A percentile compares a stretch with the other conserved stretches of the same genome.
phyloP scores from a whole-genome alignment of 1,284 basidiomycete species.

The Cutaneotrichosporon mucoides region DNA sequence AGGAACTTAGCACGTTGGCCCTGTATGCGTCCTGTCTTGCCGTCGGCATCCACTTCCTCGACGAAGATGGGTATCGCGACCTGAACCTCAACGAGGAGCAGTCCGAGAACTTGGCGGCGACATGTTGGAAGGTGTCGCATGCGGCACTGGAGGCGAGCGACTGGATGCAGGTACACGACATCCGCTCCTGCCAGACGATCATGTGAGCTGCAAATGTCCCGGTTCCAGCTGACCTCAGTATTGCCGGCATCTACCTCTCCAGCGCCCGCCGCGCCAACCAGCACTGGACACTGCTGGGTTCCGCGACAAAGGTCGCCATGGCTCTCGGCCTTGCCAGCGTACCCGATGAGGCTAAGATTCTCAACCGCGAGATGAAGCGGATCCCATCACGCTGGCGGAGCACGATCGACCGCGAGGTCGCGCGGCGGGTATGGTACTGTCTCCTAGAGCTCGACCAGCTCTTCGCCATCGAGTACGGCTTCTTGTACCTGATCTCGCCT shows the following conservation, averaged over 20 bases:
- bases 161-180: constrained; percentile 31
- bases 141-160: constrained; percentile 25
- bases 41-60: constrained; percentile 26
- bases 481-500: constrained; percentile 24
- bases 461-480: constrained; percentile 27
- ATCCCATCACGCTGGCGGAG: constrained; percentile 19
- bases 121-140: constrained; percentile 26
- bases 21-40: constrained; percentile 24
- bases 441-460: constrained; percentile 29
- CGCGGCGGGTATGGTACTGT: constrained; percentile 25
- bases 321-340: constrained; percentile 17
- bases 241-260: constrained; percentile 23
- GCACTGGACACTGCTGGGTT: constrained; percentile 27
- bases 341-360: constrained; percentile 15
- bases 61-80: constrained; percentile 21
- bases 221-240: constrained; percentile 9
- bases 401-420: constrained; percentile 26
- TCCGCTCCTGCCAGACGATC: constrained; percentile 23
- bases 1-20: constrained; percentile 22
- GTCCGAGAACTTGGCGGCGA: constrained; percentile 28
- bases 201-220: constrained; percentile 11
- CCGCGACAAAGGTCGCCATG: constrained; percentile 26
- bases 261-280: constrained; percentile 22
- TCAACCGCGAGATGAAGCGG: constrained; percentile 10
- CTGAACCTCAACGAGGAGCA: constrained; percentile 32